These are phyloP conservation scores for Paraconiothyrium sp. DNA, from an alignment of 2,329 filamentous ascomycete genomes.

Conservation along the genomic window DNA sequence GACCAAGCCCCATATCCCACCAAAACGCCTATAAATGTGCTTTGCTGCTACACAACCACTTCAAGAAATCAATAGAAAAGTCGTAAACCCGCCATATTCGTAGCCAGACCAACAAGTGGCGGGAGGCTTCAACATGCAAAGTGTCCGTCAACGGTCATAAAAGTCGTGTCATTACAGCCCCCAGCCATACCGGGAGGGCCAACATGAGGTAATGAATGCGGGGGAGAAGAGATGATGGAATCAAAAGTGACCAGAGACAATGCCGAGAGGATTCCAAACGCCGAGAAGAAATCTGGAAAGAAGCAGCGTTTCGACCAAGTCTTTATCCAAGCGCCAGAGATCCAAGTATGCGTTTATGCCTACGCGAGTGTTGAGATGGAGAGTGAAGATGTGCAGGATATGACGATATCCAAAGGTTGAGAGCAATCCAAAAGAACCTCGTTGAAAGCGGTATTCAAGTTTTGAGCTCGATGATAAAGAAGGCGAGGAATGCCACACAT, in stretches of 20 bases:
- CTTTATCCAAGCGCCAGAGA: conserved; percentile 4
- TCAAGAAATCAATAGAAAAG: neutral
- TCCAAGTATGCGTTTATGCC: neutral
- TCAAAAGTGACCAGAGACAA: neutral
- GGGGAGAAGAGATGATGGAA: conserved; percentile 3
- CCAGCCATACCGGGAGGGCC: neutral
- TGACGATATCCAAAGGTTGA: conserved; percentile 1
- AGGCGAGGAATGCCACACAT: neutral
- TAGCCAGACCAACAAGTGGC: conserved; percentile 3
- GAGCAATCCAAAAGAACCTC: neutral
- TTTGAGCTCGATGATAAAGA: neutral
- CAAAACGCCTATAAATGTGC: conserved; percentile 12
- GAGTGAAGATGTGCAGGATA: neutral
- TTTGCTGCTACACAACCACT: neutral
- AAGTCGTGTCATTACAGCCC: conserved; percentile 16
- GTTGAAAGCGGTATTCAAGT: neutral
- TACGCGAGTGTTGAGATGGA: conserved; percentile 2
- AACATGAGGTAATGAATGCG: conserved; percentile 1
- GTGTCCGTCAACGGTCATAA: conserved; percentile 15
- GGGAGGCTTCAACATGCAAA: conserved; percentile 10
- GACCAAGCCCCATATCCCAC: neutral
- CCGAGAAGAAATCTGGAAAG: neutral
- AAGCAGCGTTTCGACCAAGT: neutral
- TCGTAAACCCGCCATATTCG: conserved; percentile 12
- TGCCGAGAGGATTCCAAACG: neutral